These are phyloP conservation scores for Candida boidinii DNA, from an alignment of 805 yeast genomes.

Conservation along the genomic window DNA sequence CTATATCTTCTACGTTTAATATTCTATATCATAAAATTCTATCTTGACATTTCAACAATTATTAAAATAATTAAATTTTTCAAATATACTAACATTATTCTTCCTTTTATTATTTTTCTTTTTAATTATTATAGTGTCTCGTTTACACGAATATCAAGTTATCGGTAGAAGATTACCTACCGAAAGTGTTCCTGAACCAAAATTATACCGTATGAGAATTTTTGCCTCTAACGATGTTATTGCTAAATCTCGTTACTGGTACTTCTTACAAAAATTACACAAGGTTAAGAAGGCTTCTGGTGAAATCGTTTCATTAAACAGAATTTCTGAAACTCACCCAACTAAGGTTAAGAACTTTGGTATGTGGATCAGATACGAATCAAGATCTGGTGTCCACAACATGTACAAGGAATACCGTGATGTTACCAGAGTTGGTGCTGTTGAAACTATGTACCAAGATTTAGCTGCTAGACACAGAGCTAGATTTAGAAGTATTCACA, in stretches of 20 bases:
- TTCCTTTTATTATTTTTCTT: no score
- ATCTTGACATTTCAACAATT: no score
- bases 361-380: constrained; percentile 99
- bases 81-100: no score
- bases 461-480: constrained; percentile 99
- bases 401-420: constrained; percentile 99
- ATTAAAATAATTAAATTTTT: no score
- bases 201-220: constrained; percentile 99
- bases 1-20: no score
- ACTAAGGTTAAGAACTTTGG: constrained; percentile 99
- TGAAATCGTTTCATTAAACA: constrained; percentile 93
- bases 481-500: constrained; percentile 99
- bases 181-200: constrained; percentile 98
- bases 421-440: constrained; percentile 98
- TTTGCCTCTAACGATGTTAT: constrained; percentile 98
- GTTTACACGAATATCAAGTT: constrained; percentile 98
- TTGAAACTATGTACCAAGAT: constrained; percentile 97
- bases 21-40: no score
- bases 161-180: constrained; percentile 99
- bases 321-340: constrained; percentile 91
- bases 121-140: constrained; percentile 54
- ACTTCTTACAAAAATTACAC: constrained; percentile 98
- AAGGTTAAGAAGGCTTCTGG: constrained; percentile 99
- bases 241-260: constrained; percentile 99
- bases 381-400: constrained; percentile 99